Percentiles rank a stretch among this genome's conserved stretches.
phyloP scores from a whole-genome alignment of 2,329 filamentous ascomycete species.

The Ceratocystis colombiana region DNA sequence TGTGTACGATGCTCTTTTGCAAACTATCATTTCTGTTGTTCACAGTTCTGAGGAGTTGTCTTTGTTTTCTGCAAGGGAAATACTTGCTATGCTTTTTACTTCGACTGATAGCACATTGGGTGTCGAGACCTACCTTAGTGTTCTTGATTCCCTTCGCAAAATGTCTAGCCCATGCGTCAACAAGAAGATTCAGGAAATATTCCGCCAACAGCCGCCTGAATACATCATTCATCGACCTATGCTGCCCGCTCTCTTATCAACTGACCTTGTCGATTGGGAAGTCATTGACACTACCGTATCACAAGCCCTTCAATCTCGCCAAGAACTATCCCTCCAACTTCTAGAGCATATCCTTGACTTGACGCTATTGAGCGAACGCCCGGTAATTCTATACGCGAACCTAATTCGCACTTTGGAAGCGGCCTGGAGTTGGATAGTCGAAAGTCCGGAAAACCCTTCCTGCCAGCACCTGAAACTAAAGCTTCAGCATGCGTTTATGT shows the following conservation, averaged over 20 bases:
- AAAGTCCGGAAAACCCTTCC: conserved; percentile 54
- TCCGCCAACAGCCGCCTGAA: conserved; percentile 47
- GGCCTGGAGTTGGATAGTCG: conserved; percentile 68
- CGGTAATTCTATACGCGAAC: conserved; percentile 70
- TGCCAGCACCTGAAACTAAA: conserved; percentile 63
- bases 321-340: conserved; percentile 64
- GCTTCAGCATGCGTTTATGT: conserved; percentile 37
- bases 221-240: conserved; percentile 49
- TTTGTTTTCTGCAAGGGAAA: conserved; percentile 50
- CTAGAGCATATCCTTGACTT: conserved; percentile 71
- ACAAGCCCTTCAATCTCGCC: conserved; percentile 60
- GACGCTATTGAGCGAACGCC: conserved; percentile 65
- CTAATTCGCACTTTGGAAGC: conserved; percentile 74
- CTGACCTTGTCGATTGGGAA: conserved; percentile 52
- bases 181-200: conserved; percentile 46
- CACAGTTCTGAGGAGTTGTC: conserved; percentile 52
- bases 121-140: conserved; percentile 52
- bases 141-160: conserved; percentile 50
- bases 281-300: conserved; percentile 62
- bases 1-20: conserved; percentile 50
- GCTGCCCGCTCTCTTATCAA: conserved; percentile 47
- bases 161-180: conserved; percentile 47
- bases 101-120: conserved; percentile 46
- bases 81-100: conserved; percentile 48
- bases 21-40: conserved; percentile 52